These are phyloP conservation scores for Phaeotremella skinneri DNA, from an alignment of 768 basidiomycete genomes.

Conservation along the genomic window DNA sequence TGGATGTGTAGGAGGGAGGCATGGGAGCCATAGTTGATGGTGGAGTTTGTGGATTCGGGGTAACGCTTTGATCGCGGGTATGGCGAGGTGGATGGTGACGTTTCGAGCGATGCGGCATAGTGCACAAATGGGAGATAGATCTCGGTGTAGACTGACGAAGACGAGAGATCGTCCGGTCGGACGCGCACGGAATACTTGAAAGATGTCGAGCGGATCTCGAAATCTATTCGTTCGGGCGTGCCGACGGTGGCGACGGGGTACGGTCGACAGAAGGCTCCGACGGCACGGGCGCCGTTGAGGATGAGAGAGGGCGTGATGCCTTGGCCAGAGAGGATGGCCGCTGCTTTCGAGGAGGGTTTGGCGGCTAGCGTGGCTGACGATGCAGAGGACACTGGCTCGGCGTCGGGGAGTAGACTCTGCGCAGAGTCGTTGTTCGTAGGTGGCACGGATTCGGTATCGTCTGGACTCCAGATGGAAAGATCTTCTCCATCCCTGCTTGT, in stretches of 20 bases:
- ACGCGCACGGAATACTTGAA: conserved; percentile 72
- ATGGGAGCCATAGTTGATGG: conserved; percentile 9
- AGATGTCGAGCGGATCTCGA: conserved; percentile 68
- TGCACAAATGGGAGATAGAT: conserved; percentile 88
- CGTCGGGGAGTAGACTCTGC: too few species aligned
- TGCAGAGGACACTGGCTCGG: conserved; percentile 1
- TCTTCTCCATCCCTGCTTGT: conserved; percentile 73
- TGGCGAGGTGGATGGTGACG: conserved; percentile 12
- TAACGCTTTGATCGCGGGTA: background rate
- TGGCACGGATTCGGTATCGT: conserved; percentile 58
- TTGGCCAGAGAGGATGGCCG: conserved; percentile 25
- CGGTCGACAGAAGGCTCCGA: conserved; percentile 79
- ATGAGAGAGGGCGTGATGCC: conserved; percentile 57
- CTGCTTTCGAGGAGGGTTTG: background rate
- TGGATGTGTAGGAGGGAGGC: conserved; percentile 10
- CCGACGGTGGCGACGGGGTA: conserved; percentile 78
- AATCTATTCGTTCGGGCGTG: conserved; percentile 62
- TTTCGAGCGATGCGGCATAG: conserved; percentile 54
- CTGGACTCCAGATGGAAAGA: conserved; percentile 77
- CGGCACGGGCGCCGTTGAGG: conserved; percentile 79
- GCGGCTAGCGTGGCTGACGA: conserved; percentile 16
- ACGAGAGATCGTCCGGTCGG: conserved; percentile 58
- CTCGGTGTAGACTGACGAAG: conserved; percentile 68
- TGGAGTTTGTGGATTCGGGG: conserved; percentile 7
- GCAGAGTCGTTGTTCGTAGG: conserved; percentile 12